These are phyloP conservation scores for Immersiella caudata DNA, from an alignment of 495 filamentous ascomycete genomes.

Conservation along the genomic window DNA sequence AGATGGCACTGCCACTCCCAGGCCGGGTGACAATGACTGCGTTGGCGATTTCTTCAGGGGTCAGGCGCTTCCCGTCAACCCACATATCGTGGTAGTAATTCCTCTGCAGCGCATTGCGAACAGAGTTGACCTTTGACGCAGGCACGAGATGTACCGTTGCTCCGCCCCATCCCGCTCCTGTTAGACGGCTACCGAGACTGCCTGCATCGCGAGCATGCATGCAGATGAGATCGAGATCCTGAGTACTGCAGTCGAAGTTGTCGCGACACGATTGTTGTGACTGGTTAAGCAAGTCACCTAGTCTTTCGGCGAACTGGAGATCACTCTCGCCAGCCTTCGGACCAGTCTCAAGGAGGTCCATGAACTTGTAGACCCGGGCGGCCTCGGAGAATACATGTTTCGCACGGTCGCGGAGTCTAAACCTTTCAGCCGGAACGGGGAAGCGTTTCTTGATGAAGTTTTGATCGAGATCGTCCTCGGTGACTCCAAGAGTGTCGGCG, in stretches of 20 bases:
- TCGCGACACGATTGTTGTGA: slow-evolving; percentile 85
- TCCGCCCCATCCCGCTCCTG: slow-evolving; percentile 95
- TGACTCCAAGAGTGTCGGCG: not conserved
- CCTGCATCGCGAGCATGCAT: slow-evolving; percentile 75
- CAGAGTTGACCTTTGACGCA: slow-evolving; percentile 65
- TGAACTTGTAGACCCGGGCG: slow-evolving; percentile 80
- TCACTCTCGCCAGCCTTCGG: slow-evolving; percentile 3
- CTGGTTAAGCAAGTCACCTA: slow-evolving; percentile 86
- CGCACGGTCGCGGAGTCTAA: slow-evolving; percentile 83
- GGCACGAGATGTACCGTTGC: slow-evolving; percentile 93
- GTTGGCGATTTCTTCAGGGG: not conserved
- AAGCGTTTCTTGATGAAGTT: slow-evolving; percentile 53
- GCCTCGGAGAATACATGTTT: slow-evolving; percentile 91
- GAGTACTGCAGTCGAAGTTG: slow-evolving; percentile 85
- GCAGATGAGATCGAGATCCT: slow-evolving; percentile 87
- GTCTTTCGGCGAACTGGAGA: slow-evolving; percentile 58
- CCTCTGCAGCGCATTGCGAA: slow-evolving; percentile 63
- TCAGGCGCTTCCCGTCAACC: not conserved
- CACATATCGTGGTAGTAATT: slow-evolving; percentile 71
- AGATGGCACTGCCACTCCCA: not conserved
- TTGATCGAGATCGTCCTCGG: not conserved
- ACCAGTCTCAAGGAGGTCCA: slow-evolving; percentile 61
- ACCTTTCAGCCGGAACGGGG: slow-evolving; percentile 84
- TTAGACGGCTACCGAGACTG: slow-evolving; percentile 82
- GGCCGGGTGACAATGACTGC: not conserved